Evolutionary conservation across 2,329 filamentous ascomycete genomes (phyloP), one percentile per base, ranked within the genome.

Genomic region (Fusarium pininemorale): DNA sequence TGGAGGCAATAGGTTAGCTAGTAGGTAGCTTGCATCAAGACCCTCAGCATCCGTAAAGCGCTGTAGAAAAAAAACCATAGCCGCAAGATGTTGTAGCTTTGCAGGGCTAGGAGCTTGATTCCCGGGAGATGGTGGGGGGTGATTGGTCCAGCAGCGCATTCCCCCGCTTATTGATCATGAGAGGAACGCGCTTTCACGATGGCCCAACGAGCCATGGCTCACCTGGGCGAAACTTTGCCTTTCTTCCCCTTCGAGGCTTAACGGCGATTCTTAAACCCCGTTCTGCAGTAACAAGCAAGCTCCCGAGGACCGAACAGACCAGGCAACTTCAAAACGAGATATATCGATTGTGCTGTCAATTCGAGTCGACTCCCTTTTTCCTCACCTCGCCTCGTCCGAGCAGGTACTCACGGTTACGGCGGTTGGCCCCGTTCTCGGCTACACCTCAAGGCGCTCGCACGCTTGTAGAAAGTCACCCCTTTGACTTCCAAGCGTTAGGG

Each of bases 151-250:
- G 56, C 54, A 24, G 50, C 26, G 56, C 62, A 63, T 76, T 76
- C 80, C 81, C 67, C 81, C 81, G 81, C 81, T 82, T 82, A 81
- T 81, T 81, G 79, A 81, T 82, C 81, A 81, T 82, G 79, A 81
- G 78, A 74, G 76, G 75, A 79, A 80, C 77, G 77, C 74, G 77
- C 66, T 67, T 70, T 70, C 59, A 70, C 67, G 66, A 70, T 70
- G 38, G 53, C 30, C 51, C 10, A 70, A 78, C 56, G 63, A 61
- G 59, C 69, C 65, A 69, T 70, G 69, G 77, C 66, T 75, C 76
- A 74, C 61, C 64, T 35, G 39, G 70, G 50, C 73, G 57, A 74
- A 79, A 79, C 77, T 78, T 70, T 79, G 72, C 76, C 72, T 65
- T 66, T 74, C 74, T 67, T 63, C 65, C 71, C 66, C 64, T 64